These are phyloP conservation scores for Hypoxylon sp. DNA, from an alignment of 2,329 filamentous ascomycete genomes.

Conservation along the genomic window DNA sequence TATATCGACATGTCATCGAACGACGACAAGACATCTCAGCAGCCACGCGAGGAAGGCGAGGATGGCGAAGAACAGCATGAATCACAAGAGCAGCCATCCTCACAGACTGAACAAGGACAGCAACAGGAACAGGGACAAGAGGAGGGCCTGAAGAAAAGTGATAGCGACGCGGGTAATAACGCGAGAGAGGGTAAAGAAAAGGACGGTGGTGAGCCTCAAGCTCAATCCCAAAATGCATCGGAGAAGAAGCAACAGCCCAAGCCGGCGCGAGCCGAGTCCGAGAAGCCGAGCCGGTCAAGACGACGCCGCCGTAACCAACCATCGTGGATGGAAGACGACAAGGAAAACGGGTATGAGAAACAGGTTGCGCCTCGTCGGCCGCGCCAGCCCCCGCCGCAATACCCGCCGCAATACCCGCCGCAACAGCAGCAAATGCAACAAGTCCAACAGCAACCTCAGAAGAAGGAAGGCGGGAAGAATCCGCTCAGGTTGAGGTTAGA, in stretches of 20 bases:
- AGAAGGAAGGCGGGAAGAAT: slow-evolving; percentile 63
- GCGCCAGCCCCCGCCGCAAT: slow-evolving; percentile 40
- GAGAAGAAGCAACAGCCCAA: slow-evolving; percentile 44
- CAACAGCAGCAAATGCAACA: slow-evolving; percentile 45
- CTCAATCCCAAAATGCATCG: slow-evolving; percentile 29
- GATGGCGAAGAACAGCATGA: slow-evolving; percentile 31
- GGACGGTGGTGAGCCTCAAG: slow-evolving; percentile 24
- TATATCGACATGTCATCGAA: slow-evolving; percentile 40
- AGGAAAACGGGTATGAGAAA: slow-evolving; percentile 49
- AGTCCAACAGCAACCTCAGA: slow-evolving; percentile 45
- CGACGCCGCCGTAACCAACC: slow-evolving; percentile 52
- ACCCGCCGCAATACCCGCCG: slow-evolving; percentile 41
- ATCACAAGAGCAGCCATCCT: slow-evolving; percentile 27
- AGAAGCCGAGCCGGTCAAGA: slow-evolving; percentile 47
- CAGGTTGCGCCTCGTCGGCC: slow-evolving; percentile 48
- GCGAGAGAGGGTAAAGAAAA: slow-evolving; percentile 16
- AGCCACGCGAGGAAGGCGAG: slow-evolving; percentile 31
- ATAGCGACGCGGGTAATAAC: background rate
- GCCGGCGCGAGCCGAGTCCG: slow-evolving; percentile 46
- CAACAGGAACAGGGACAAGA: slow-evolving; percentile 16
- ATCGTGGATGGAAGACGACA: slow-evolving; percentile 48
- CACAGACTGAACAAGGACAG: slow-evolving; percentile 18
- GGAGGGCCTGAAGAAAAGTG: slow-evolving; percentile 13
- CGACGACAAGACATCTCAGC: slow-evolving; percentile 33
- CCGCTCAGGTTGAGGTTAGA: slow-evolving; percentile 81